Evolutionary conservation across 257 asterid genomes (phyloP).

Genomic region (Linderniella brevidens): DNA sequence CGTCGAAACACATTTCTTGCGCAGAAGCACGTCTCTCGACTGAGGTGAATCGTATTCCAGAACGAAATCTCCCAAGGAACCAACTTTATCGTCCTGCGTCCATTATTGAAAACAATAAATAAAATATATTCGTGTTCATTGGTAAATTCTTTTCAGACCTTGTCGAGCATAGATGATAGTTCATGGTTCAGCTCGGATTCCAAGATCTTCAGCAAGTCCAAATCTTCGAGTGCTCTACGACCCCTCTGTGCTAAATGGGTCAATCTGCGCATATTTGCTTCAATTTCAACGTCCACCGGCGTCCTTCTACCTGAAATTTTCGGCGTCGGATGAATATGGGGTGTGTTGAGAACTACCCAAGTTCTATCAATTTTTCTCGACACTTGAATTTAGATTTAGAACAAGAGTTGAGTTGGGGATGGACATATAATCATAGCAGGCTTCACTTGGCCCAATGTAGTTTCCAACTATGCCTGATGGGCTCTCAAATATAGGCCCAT

Average conservation of each 20-base stretch:
- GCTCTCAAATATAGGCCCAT: too few species aligned
- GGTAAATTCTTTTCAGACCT: constrained; percentile 26
- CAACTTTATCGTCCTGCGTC: constrained; percentile 30
- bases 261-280: constrained; percentile 23
- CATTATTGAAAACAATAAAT: constrained; percentile 2
- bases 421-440: too few species aligned
- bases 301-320: too few species aligned
- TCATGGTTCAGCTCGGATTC: constrained; percentile 66
- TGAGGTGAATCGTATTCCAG: constrained; percentile 60
- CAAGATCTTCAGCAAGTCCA: constrained; percentile 44
- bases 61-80: constrained; percentile 50
- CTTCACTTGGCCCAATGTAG: too few species aligned
- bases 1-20: constrained; percentile 35
- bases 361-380: too few species aligned
- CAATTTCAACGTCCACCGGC: not conserved
- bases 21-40: constrained; percentile 52
- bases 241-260: constrained; percentile 27
- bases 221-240: constrained; percentile 32
- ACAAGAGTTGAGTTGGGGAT: too few species aligned
- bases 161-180: constrained; percentile 32
- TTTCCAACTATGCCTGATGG: too few species aligned
- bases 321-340: too few species aligned
- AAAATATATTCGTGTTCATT: too few species aligned
- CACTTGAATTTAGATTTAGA: too few species aligned
- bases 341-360: too few species aligned